phyloP scores from a whole-genome alignment of 805 yeast genomes.

The Komagataella populi region DNA sequence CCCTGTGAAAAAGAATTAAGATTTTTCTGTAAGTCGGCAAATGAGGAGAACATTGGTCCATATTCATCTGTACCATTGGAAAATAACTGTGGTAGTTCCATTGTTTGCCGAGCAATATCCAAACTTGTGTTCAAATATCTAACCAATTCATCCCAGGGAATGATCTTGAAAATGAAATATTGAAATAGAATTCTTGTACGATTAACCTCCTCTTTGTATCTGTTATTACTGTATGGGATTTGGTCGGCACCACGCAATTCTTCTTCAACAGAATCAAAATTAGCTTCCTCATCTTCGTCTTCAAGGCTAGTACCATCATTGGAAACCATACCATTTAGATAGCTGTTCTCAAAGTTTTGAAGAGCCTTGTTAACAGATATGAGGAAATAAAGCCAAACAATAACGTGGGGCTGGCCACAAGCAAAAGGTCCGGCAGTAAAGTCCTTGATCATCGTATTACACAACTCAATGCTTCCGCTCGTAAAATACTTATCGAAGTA shows the following conservation, averaged over 20 bases:
- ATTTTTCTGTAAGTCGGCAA: not conserved
- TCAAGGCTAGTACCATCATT: not conserved
- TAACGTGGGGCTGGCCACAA: conserved; percentile 47
- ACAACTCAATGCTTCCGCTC: conserved; percentile 50
- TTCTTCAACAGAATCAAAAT: not conserved
- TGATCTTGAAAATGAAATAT: conserved; percentile 36
- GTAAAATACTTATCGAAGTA: conserved; percentile 27
- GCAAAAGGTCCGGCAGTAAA: conserved; percentile 50
- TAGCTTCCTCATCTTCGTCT: not conserved
- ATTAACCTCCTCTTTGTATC: not conserved
- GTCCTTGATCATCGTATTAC: conserved; percentile 53
- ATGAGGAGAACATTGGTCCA: not conserved
- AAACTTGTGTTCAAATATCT: conserved; percentile 45
- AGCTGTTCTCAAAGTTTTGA: conserved; percentile 26
- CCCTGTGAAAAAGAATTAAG: not conserved
- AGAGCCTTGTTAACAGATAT: conserved; percentile 48
- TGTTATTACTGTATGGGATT: not conserved
- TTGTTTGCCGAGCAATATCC: not conserved
- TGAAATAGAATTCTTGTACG: conserved; percentile 15
- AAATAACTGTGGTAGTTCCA: not conserved
- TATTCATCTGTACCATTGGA: not conserved
- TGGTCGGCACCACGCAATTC: not conserved
- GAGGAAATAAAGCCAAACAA: conserved; percentile 68
- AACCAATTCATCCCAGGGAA: conserved; percentile 60
- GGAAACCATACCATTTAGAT: not conserved